These are phyloP conservation scores for Penicillium cataractarum DNA, from an alignment of 495 filamentous ascomycete species.

Conservation along the genomic window DNA sequence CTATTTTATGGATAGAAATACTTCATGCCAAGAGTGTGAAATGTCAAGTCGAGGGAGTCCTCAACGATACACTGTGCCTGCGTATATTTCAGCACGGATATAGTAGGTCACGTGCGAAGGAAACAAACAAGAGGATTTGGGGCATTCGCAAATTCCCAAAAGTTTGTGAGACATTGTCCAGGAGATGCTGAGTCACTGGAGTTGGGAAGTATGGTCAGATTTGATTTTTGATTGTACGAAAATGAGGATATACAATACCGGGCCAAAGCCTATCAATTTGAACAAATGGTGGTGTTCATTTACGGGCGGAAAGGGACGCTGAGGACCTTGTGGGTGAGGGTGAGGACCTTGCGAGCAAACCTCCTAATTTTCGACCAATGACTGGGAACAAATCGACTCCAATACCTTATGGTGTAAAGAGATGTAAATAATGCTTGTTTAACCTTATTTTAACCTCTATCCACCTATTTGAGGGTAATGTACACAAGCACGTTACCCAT, in stretches of 20 bases:
- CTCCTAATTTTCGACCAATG: neutral
- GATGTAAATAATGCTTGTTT: neutral
- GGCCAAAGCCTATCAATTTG: neutral
- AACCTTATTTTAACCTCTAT: neutral
- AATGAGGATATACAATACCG: fast-evolving
- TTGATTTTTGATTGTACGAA: neutral
- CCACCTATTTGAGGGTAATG: neutral
- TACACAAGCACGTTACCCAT: neutral
- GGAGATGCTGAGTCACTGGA: neutral
- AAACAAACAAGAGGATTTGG: neutral
- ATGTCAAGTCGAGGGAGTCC: neutral
- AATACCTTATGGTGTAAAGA: neutral
- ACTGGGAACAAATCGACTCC: neutral
- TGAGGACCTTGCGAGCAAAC: slow-evolving; percentile 1
- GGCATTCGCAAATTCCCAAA: neutral
- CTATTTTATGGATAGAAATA: too few relatives aligned
- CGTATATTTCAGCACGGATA: neutral
- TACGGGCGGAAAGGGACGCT: neutral
- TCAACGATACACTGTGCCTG: too few relatives aligned
- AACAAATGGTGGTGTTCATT: neutral
- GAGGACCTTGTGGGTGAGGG: neutral
- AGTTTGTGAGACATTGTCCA: neutral
- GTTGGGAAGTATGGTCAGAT: neutral
- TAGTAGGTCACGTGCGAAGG: neutral
- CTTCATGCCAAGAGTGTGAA: neutral